Evolutionary conservation across 345 rosid species (phyloP).

Genomic region (Gossypium raimondii): DNA sequence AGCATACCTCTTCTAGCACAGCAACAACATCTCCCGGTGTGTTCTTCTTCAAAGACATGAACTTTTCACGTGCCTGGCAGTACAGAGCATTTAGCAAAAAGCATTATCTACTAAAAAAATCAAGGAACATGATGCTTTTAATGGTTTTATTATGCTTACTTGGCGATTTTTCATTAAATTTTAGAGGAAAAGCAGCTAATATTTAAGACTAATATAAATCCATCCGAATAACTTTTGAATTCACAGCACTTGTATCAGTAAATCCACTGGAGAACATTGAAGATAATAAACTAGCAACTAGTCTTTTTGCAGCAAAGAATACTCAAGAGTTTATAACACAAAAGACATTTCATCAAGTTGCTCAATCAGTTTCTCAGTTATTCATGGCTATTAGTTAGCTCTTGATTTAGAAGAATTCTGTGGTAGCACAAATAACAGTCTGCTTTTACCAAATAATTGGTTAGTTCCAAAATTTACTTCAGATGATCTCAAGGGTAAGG

Average conservation of each 20-base stretch:
- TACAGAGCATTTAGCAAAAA: slow-evolving; percentile 7
- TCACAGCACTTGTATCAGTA: not conserved
- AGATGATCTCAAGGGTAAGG: not conserved
- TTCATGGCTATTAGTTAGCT: not conserved
- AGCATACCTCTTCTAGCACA: slow-evolving; percentile 75
- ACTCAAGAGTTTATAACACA: not conserved
- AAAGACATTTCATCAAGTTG: not conserved
- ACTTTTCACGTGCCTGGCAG: slow-evolving; percentile 81
- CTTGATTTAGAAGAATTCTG: slow-evolving; percentile 1
- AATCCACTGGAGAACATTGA: not conserved
- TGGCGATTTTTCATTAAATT: not conserved
- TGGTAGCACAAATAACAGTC: not conserved
- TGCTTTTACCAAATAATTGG: not conserved
- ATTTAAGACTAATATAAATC: not conserved
- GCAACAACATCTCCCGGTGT: slow-evolving; percentile 67
- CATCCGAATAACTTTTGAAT: not conserved
- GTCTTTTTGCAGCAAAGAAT: not conserved
- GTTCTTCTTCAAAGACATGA: slow-evolving; percentile 77
- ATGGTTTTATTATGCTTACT: not conserved
- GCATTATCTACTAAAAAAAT: not conserved
- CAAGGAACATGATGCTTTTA: not conserved
- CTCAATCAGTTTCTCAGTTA: not conserved
- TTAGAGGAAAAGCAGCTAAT: not conserved
- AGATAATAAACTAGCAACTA: not conserved
- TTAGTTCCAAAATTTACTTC: not conserved